Conservation (phyloP, 1,284 basidiomycete species). For the Sphaerobolus stellatus region DNA sequence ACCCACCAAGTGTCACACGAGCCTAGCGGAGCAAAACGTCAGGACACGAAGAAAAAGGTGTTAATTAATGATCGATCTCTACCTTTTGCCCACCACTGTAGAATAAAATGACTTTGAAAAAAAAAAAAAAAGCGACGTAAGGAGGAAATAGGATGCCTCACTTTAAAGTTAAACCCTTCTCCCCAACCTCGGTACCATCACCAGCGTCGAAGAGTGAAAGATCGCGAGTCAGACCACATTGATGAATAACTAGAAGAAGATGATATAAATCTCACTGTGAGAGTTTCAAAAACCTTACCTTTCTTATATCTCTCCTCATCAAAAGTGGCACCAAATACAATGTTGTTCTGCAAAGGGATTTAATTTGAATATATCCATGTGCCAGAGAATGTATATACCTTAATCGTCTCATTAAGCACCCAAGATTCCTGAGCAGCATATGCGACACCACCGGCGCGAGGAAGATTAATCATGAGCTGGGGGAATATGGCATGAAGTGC, state of each 20-base stretch:
- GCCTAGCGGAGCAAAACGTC: conserved; percentile 3
- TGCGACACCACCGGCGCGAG: conserved; percentile 43
- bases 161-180: conserved; percentile 31
- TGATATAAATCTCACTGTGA: conserved; percentile 20
- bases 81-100: conserved; percentile 44
- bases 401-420: conserved; percentile 43
- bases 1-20: conserved; percentile 6
- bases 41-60: neutral
- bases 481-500: conserved; percentile 27
- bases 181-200: conserved; percentile 41
- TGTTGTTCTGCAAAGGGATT: conserved; percentile 44
- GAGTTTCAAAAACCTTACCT: conserved; percentile 15
- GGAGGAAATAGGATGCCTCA: neutral
- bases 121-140: conserved; percentile 16
- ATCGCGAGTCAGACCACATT: conserved; percentile 65
- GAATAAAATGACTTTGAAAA: conserved; percentile 5
- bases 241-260: conserved; percentile 48
- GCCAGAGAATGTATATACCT: conserved; percentile 22
- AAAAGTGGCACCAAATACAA: conserved; percentile 50
- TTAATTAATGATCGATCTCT: neutral
- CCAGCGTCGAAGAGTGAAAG: conserved; percentile 68
- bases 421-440: conserved; percentile 48
- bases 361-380: neutral
- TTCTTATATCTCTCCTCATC: conserved; percentile 51
- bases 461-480: conserved; percentile 42